Percentiles rank a stretch among this genome's conserved stretches.
These are phyloP conservation scores for Suhomyces xylopsoci DNA, from an alignment of 805 yeast species.

Conservation along the genomic window DNA sequence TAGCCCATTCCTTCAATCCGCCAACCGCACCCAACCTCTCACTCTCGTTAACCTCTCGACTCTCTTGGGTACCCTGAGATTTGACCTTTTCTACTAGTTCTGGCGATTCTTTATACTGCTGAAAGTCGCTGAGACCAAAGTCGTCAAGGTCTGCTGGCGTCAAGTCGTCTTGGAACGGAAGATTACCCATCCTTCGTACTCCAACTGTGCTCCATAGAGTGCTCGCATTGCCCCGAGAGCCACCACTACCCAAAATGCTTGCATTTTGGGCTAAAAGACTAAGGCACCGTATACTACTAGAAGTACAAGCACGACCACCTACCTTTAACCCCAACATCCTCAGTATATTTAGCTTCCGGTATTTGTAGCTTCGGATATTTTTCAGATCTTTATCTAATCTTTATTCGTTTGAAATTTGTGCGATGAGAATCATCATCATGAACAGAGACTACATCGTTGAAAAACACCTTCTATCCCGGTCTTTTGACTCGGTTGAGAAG, in stretches of 20 bases:
- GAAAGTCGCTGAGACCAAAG: conserved; percentile 37
- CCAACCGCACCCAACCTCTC: background rate
- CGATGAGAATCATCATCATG: conserved; percentile 5
- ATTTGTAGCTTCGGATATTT: too few relatives aligned
- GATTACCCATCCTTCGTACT: conserved; percentile 15
- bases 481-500: conserved; percentile 35
- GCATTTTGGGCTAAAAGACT: too few relatives aligned
- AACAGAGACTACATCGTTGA: conserved; percentile 44
- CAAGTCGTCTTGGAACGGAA: conserved; percentile 42
- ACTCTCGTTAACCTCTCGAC: background rate
- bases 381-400: too few relatives aligned
- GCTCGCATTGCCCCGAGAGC: background rate
- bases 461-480: conserved; percentile 43
- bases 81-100: conserved; percentile 12
- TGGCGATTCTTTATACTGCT: conserved; percentile 34
- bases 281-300: background rate
- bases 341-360: too few relatives aligned
- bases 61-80: background rate
- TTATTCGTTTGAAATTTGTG: background rate
- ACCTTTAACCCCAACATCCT: background rate
- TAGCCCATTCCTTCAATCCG: conserved; percentile 3
- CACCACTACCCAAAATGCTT: background rate
- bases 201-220: background rate
- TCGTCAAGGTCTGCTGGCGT: conserved; percentile 31
- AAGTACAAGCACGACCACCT: background rate